Base-by-base conservation (phyloP, 1,284 basidiomycete genomes). In the Microbotryomycetes sp. region DNA sequence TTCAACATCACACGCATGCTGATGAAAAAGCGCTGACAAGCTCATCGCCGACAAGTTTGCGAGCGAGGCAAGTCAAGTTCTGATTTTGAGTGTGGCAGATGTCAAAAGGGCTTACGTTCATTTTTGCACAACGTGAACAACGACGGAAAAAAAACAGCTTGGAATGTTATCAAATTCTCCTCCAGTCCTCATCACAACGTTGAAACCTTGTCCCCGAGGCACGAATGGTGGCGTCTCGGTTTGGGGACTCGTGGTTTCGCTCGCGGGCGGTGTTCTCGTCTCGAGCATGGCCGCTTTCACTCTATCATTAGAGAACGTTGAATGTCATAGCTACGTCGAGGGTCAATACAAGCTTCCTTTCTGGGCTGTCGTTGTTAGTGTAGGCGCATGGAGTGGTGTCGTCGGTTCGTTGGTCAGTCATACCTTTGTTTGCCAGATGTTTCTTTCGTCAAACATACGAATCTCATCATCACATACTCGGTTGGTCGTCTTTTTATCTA, bases 171-270 rank as follows among this genome's bases (percentile, higher is more conserved):
- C 88, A 22, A 74, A 74, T 19, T 80, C 81, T 4, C 80, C 80
- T 4, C 92, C 92, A 0, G 75, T 83, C 47, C 81, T 92, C 30
- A 82, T 91, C 69, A 89, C 89, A 2, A 90, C 86, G 1, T 74
- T 86, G 51, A 79, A 80, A 60, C 68, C 76, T 0, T 89, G 93
- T 0, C 92, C 92, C 1, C 86, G 87, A 0, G 93, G 93, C 1
- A 96, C 93, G 1, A 97, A 97, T 73, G 93, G 93, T 9, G 93
- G 82, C 0, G 81, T 97, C 65, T 88, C 88, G 1, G 58, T 80
- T 0, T 81, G 83, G 49, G 93, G 93, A 7, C 88, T 89, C 0
- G 63, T 83, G 2, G 85, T 86, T 9, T 90, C 88, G 1, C 76
- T 86, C 2, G 72, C 80, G 0, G 93, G 93, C 1, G 93, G 93